Percentiles rank a stretch among this genome's conserved stretches.
phyloP scores from a whole-genome alignment of 352 stramenopile genomes.

The Phytophthora melonis region DNA sequence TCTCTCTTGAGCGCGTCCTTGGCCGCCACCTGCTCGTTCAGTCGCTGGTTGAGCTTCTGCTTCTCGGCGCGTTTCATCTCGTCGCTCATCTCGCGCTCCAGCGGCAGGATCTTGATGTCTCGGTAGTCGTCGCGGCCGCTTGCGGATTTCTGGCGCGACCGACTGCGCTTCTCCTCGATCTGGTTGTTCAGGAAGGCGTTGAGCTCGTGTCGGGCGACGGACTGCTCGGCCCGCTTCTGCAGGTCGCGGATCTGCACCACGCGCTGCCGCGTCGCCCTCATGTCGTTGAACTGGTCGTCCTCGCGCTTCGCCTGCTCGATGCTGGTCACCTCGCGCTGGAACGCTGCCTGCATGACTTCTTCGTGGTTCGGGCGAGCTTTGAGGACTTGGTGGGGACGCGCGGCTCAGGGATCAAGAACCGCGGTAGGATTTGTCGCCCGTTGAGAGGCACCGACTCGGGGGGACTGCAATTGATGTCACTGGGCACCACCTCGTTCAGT shows the following conservation, averaged over 20 bases:
- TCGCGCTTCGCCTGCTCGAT: conserved; percentile 30
- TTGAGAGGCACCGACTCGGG: conserved; percentile 4
- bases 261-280: conserved; percentile 28
- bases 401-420: conserved; percentile 55
- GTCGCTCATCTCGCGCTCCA: conserved; percentile 40
- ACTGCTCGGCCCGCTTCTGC: conserved; percentile 50
- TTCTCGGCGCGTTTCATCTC: conserved; percentile 48
- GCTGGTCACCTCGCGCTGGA: conserved; percentile 38
- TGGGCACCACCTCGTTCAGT: not conserved
- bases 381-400: conserved; percentile 24
- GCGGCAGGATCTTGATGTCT: conserved; percentile 53
- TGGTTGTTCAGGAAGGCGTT: conserved; percentile 62
- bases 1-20: conserved; percentile 54
- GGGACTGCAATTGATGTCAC: conserved; percentile 10
- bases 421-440: conserved; percentile 49
- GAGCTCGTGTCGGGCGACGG: conserved; percentile 49
- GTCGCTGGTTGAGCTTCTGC: conserved; percentile 48
- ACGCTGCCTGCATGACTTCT: conserved; percentile 42
- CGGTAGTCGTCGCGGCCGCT: conserved; percentile 11
- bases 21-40: conserved; percentile 59
- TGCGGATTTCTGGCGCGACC: conserved; percentile 17
- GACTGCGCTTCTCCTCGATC: conserved; percentile 53
- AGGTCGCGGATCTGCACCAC: conserved; percentile 54
- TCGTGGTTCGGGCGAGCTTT: conserved; percentile 32
- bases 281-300: conserved; percentile 27